Percentiles rank a stretch among this genome's conserved stretches.
phyloP scores from a whole-genome alignment of 768 basidiomycete species.

The Russula vinacea region DNA sequence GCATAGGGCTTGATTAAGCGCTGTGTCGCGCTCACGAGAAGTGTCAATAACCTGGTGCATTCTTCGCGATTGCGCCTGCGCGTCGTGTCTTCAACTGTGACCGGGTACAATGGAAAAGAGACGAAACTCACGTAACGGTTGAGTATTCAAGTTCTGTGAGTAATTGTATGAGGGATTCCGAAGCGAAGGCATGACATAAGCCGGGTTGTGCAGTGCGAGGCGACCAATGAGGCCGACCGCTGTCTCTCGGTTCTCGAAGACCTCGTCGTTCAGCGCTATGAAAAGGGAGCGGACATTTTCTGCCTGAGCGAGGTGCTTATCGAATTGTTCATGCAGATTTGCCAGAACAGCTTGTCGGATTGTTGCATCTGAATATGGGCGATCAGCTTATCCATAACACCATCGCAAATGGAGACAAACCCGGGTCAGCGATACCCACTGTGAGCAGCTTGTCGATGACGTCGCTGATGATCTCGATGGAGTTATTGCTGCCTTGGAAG shows the following conservation, averaged over 20 bases:
- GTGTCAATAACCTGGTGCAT: slow-evolving; percentile 83
- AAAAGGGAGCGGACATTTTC: slow-evolving; percentile 98
- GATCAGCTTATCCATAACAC: background rate
- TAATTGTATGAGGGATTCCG: slow-evolving; percentile 91
- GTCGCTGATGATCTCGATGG: slow-evolving; percentile 95
- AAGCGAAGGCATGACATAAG: slow-evolving; percentile 97
- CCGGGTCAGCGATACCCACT: slow-evolving; percentile 94
- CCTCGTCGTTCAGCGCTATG: slow-evolving; percentile 95
- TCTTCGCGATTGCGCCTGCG: slow-evolving; percentile 83
- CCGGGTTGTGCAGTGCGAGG: slow-evolving; percentile 91
- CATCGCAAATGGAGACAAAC: slow-evolving; percentile 41
- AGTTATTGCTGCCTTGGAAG: slow-evolving; percentile 92
- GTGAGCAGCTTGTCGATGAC: slow-evolving; percentile 96
- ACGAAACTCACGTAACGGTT: slow-evolving; percentile 66
- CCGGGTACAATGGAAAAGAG: background rate
- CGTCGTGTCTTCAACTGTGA: slow-evolving; percentile 16
- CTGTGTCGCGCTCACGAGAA: slow-evolving; percentile 88
- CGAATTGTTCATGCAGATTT: slow-evolving; percentile 88
- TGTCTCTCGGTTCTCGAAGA: slow-evolving; percentile 88
- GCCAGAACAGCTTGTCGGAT: slow-evolving; percentile 86
- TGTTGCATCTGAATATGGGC: slow-evolving; percentile 35
- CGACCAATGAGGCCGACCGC: slow-evolving; percentile 91
- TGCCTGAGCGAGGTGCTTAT: slow-evolving; percentile 94
- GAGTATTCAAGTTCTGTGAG: slow-evolving; percentile 97
- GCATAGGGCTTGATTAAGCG: slow-evolving; percentile 95